These are phyloP conservation scores for Yamadazyma taylorii DNA, from an alignment of 1,139 yeast genomes.

Conservation along the genomic window DNA sequence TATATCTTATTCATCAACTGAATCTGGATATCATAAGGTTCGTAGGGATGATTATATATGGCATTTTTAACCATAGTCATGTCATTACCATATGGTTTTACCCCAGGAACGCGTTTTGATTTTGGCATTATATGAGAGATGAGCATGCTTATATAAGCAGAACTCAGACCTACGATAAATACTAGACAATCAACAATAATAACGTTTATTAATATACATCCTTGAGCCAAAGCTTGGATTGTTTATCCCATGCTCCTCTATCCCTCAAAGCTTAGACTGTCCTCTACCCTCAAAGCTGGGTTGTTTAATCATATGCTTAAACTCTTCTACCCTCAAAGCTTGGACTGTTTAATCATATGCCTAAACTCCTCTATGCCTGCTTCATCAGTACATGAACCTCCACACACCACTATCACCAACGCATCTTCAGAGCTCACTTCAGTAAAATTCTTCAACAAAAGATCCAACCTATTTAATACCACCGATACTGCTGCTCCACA, in stretches of 20 bases:
- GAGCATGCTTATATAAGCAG: too few species aligned
- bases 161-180: too few species aligned
- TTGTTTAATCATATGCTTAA: too few species aligned
- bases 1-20: conserved; percentile 77
- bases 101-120: background rate
- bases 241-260: too few species aligned
- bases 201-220: too few species aligned
- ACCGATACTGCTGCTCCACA: conserved; percentile 41
- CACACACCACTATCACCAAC: conserved; percentile 40
- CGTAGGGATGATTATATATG: conserved; percentile 70
- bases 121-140: too few species aligned
- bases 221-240: too few species aligned
- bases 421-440: conserved; percentile 30
- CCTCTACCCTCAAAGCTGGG: too few species aligned
- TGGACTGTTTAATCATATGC: conserved; percentile 11
- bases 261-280: too few species aligned
- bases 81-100: background rate
- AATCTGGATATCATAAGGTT: conserved; percentile 76
- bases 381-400: conserved; percentile 34
- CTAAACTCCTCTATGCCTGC: conserved; percentile 22
- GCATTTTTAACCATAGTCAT: conserved; percentile 8
- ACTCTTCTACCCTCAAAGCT: too few species aligned
- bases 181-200: too few species aligned
- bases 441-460: conserved; percentile 23
- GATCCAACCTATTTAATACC: conserved; percentile 23